phyloP scores from a whole-genome alignment of 306 rosid genomes.

The Geum urbanum region DNA sequence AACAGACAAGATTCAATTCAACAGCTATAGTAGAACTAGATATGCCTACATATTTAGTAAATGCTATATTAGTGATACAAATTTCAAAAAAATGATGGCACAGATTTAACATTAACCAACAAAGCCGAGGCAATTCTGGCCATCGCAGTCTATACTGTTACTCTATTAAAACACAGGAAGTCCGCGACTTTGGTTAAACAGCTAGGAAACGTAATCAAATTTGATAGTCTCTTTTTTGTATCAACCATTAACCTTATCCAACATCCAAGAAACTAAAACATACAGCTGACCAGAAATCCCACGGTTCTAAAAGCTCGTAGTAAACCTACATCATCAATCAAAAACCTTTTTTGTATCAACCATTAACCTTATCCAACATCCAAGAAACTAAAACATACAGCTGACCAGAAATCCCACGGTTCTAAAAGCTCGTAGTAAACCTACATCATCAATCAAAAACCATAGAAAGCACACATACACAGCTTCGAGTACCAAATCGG shows the following conservation, averaged over 20 bases:
- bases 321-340: not conserved
- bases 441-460: constrained; percentile 2
- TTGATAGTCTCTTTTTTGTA: too few species aligned
- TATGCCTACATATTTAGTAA: not conserved
- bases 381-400: not conserved
- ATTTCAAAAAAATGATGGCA: not conserved
- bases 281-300: not conserved
- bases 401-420: not conserved
- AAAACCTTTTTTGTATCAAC: not conserved
- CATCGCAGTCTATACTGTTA: not conserved
- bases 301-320: not conserved
- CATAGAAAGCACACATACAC: not conserved
- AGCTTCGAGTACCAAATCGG: not conserved
- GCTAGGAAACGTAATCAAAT: not conserved
- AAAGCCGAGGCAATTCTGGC: not conserved
- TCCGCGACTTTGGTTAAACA: not conserved
- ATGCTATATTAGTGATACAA: not conserved
- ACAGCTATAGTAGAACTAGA: not conserved
- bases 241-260: not conserved
- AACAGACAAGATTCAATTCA: not conserved
- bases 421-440: not conserved
- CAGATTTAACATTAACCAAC: not conserved
- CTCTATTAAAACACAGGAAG: not conserved
- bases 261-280: not conserved
- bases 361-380: not conserved